Base-by-base conservation (phyloP, 371 early-diverging fungal genomes). In the Mucor piriformis region DNA sequence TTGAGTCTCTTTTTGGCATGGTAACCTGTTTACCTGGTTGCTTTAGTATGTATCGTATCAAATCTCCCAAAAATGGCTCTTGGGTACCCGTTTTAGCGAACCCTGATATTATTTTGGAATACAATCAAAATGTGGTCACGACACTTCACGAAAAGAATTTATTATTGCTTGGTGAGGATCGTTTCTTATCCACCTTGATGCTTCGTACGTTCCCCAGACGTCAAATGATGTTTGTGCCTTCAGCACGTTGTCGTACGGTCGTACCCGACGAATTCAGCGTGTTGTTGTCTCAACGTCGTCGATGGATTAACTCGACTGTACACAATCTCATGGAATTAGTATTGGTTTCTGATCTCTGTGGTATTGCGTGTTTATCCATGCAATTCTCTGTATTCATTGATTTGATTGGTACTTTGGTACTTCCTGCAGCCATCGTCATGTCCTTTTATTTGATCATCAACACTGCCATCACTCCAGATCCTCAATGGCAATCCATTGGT, bases 1-100 rank as follows among this genome's bases (percentile, higher is more conserved):
- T 97, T 71, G 99, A 98, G 73, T 88, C 90, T 27, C 82, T 95
- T 15, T 98, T 96, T 83, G 99, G 99, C 57, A 94, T 94, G 66
- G 97, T 99, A 21, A 97, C 99, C 3, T 99, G 99, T 81, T 77
- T 99, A 44, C 99, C 99, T 5, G 99, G 99, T 21, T 99, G 95
- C 67, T 93, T 95, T 79, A 92, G 88, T 70, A 91, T 93, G 92
- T 95, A 92, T 70, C 82, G 93, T 46, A 87, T 95, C 57, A 90
- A 91, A 65, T 78, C 88, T 0, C 88, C 86, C 59, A 86, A 89
- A 63, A 75, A 90, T 50, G 94, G 94, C n/a, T 74, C 80, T 13
- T 86, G 78, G 78, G 88, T 91, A 4, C 97, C 97, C 2, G 79
- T 97, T 32, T 81, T 98, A 23, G 91, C 93, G 25, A 93, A 93